Evolutionary conservation across 768 basidiomycete genomes (phyloP), one percentile per base, ranked within the genome.

Genomic region (Pleurotus platypus): DNA sequence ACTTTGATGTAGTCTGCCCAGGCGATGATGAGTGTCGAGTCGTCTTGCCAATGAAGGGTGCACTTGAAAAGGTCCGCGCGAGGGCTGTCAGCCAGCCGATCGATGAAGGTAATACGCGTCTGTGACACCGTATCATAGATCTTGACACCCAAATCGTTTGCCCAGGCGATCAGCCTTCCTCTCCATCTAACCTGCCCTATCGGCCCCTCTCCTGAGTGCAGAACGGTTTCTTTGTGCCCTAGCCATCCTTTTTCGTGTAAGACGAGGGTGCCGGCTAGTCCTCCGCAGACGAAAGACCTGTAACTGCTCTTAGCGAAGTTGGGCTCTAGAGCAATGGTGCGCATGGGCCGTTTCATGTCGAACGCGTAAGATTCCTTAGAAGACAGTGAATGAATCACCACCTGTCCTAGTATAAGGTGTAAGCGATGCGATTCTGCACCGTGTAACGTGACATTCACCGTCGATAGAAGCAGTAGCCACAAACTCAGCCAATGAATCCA

Each of bases 1-100:
- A 98, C 87, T 67, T 93, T 96, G 77, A 98, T 90, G 53, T 86
- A 79, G 70, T 95, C 90, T 8, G 94, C 94, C 97, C 95, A 98
- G 1, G 85, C 90, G 48, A 98, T 89, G 40, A 99, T 80, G 2
- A 99, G 79, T 0, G 93, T 94, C 1, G 84, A 82, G 64, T 95
- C 91, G 66, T 97, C 94, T 64, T 92, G 91, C 95, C 96, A 99
- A 57, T 86, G 76, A 1, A 99, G 79, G 0, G 84, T 89, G 67
- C 92, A 96, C 65, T 94, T 95, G 82, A 95, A 98, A 7, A 98
- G 79, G 66, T 99, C 97, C 0, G 94, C 90, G 40, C 97, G 83
- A 2, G 96, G 97, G 58, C 91, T 87, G 60, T 90, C 84, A 0
- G 80, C 65, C 12, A 88, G 86, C 38, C 94, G 80, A 69, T 95